These are phyloP conservation scores for Tephrocybe rancida DNA, from an alignment of 768 basidiomycete genomes.

Conservation along the genomic window DNA sequence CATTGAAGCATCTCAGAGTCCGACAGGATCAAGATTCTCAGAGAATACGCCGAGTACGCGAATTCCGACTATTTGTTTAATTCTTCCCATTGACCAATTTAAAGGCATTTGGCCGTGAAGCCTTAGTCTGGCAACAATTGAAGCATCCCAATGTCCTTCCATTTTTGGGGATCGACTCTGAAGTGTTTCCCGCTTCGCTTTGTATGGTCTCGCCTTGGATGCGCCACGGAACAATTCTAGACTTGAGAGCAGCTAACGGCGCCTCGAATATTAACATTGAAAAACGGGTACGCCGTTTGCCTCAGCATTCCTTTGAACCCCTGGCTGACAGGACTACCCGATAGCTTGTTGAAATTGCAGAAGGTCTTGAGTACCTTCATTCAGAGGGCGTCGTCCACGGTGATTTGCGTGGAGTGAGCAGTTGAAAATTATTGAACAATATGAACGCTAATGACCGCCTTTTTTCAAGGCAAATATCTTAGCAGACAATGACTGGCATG, in stretches of 20 bases:
- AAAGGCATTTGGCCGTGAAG: constrained; percentile 29
- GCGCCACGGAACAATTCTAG: constrained; percentile 24
- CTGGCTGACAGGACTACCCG: too few relatives aligned
- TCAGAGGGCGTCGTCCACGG: constrained; percentile 23
- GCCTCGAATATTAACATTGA: constrained; percentile 20
- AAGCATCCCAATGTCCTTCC: constrained; percentile 28
- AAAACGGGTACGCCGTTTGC: constrained; percentile 7
- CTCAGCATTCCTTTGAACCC: too few relatives aligned
- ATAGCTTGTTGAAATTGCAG: constrained; percentile 22
- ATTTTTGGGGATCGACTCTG: constrained; percentile 26
- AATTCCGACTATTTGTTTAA: neutral
- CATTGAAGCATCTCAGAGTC: constrained; percentile 18
- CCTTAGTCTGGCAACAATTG: constrained; percentile 28
- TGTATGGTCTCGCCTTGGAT: constrained; percentile 34
- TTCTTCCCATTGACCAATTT: neutral
- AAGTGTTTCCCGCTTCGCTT: constrained; percentile 21
- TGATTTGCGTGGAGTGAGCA: constrained; percentile 22
- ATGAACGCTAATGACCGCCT: neutral
- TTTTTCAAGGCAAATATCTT: constrained; percentile 31
- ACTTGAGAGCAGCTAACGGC: constrained; percentile 21
- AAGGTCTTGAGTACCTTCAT: constrained; percentile 25
- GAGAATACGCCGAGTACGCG: constrained; percentile 14
- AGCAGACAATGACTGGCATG: constrained; percentile 29
- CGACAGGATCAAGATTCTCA: constrained; percentile 20
- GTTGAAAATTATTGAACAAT: neutral